Conservation (phyloP, 257 asterid species). For the Solanum lycopersicoides region DNA sequence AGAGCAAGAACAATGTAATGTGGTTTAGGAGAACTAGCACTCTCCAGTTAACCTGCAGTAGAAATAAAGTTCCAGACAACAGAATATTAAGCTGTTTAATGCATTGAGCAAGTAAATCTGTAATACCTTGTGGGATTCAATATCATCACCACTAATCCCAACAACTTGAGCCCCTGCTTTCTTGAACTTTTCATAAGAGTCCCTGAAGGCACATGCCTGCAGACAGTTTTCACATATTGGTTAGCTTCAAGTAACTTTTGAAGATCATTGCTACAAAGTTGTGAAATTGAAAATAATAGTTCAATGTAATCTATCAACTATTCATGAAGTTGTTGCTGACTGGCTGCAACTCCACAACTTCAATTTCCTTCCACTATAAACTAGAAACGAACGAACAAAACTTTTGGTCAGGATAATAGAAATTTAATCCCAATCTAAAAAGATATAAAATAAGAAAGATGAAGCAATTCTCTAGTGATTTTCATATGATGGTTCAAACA, state of each 20-base stretch:
- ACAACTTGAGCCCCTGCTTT: constrained; percentile 97
- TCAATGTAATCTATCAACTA: neutral
- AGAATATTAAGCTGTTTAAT: neutral
- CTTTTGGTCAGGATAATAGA: neutral
- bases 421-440: neutral
- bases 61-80: neutral
- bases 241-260: neutral
- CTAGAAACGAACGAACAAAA: neutral
- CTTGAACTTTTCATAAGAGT: constrained; percentile 92
- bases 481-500: neutral
- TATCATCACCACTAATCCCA: constrained; percentile 80
- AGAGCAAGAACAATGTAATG: neutral
- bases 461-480: neutral
- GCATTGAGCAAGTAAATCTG: neutral
- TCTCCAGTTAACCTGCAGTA: neutral
- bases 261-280: neutral
- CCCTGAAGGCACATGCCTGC: constrained; percentile 98
- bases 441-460: neutral
- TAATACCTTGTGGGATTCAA: constrained; percentile 81
- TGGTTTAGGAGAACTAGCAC: neutral
- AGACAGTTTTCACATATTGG: neutral
- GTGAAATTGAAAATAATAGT: neutral
- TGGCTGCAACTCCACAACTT: neutral
- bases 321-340: neutral
- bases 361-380: neutral